A percentile compares a stretch with the other conserved stretches of the same genome.
These are phyloP conservation scores for Aegilops bicornis DNA, from an alignment of 176 grass and related monocot genomes.

Conservation along the genomic window DNA sequence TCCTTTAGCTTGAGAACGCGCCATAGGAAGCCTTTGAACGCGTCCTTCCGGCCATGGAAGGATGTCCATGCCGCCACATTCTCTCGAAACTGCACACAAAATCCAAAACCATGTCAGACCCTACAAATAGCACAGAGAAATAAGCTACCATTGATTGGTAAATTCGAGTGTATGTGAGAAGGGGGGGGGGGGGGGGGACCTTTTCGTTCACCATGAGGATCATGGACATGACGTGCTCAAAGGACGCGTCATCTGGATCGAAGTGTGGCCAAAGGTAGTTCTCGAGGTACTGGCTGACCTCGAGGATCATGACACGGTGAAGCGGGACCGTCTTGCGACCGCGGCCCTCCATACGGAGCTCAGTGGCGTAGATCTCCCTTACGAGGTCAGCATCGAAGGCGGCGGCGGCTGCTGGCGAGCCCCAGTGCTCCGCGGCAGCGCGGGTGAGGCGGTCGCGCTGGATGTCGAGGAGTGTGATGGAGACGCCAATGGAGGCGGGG, in stretches of 20 bases:
- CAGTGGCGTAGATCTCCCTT: conserved; percentile 70
- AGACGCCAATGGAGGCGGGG: conserved; percentile 35
- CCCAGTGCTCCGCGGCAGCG: conserved; percentile 71
- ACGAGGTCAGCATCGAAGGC: conserved; percentile 79
- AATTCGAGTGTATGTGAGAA: neutral
- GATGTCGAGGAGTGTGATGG: conserved; percentile 88
- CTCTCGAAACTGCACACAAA: conserved; percentile 69
- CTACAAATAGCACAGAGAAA: conserved; percentile 21
- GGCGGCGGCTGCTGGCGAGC: conserved; percentile 15
- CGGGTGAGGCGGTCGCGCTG: conserved; percentile 86
- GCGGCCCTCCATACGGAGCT: conserved; percentile 58
- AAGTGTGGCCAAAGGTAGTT: conserved; percentile 99
- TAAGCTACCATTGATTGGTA: neutral
- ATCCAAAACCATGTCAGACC: conserved; percentile 35
- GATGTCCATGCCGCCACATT: conserved; percentile 88
- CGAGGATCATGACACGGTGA: conserved; percentile 97
- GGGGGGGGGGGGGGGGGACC: conserved; percentile 36
- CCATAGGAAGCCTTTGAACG: conserved; percentile 72
- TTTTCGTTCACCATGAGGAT: conserved; percentile 99
- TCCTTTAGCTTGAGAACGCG: conserved; percentile 83
- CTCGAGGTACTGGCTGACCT: conserved; percentile 98
- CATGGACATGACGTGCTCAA: conserved; percentile 96
- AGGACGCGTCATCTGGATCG: conserved; percentile 52
- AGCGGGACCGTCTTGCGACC: conserved; percentile 81
- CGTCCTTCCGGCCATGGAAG: conserved; percentile 80